Conservation (phyloP, 495 filamentous ascomycete species). For the Penicillium mononematosum region DNA sequence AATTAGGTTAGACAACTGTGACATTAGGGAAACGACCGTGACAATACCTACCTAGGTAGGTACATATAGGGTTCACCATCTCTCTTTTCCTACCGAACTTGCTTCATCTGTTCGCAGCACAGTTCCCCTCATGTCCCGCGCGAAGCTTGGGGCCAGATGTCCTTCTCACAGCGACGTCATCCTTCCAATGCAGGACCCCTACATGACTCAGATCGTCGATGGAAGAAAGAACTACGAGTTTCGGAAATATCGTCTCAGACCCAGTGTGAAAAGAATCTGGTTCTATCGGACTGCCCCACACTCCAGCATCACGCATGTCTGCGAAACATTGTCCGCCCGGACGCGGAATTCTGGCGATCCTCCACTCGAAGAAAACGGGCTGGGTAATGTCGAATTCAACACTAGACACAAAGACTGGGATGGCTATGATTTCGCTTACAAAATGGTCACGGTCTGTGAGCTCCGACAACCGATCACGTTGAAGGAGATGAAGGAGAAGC, state of each 20-base stretch:
- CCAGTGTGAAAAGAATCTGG: constrained; percentile 9
- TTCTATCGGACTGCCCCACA: constrained; percentile 14
- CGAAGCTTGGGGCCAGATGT: neutral
- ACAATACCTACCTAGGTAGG: too few relatives aligned
- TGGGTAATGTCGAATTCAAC: neutral
- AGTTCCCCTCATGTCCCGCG: too few relatives aligned
- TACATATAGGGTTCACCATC: too few relatives aligned
- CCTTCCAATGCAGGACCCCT: constrained; percentile 6
- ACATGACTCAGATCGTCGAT: constrained; percentile 10
- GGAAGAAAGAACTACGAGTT: constrained; percentile 12
- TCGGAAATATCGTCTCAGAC: constrained; percentile 11
- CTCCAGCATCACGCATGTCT: constrained; percentile 13
- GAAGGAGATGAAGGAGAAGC: constrained; percentile 1
- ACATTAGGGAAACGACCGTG: too few relatives aligned
- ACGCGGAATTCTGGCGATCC: neutral
- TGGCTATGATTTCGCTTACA: neutral
- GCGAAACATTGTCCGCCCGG: constrained; percentile 2
- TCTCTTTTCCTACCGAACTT: too few relatives aligned
- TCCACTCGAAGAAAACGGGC: constrained; percentile 1
- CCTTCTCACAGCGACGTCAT: neutral
- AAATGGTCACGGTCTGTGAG: neutral
- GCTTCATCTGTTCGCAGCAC: too few relatives aligned
- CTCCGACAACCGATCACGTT: neutral
- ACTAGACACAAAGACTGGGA: neutral
- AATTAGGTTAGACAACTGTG: too few relatives aligned